Base-by-base conservation (phyloP, 257 asterid genomes). In the Ocimum tenuiflorum region DNA sequence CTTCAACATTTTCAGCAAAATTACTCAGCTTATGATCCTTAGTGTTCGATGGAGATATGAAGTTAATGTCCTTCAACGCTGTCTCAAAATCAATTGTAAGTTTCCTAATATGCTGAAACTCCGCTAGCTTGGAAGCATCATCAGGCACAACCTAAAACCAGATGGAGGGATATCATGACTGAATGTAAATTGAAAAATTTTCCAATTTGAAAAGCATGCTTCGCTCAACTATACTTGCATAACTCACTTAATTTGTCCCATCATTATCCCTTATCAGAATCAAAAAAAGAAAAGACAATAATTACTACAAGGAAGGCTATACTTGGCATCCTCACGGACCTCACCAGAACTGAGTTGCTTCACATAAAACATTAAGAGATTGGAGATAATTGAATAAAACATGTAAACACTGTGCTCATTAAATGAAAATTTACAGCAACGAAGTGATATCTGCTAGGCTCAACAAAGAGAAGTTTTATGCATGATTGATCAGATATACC, bases 121-220 rank as follows among this genome's bases (percentile, higher is more conserved):
- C 96, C 3, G 83, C 83, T 69, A 94, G 88, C 83, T 86, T 90
- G 81, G 97, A 94, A 79, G 99, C 95, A 70, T 90, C 96, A 73
- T 85, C 95, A 3, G 99, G 99, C 47, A 90, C 95, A 65, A 82
- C 85, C 99, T 90, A 83, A 70, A 77, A 54, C 68, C 74, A 59
- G 72, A 64, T 22, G 61, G 53, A 45, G 48, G 52, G 38, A 47
- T 42, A 72, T 50, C n/a, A n/a, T n/a, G n/a, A n/a, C n/a, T 23
- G 60, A 70, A 24, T 51, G 54, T 56, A 50, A 42, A 45, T 49
- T 46, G 35, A 65, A 18, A 45, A 8, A 0, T 60, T 24, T 59
- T 1, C 29, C 1, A 35, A 46, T 14, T 20, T 27, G 67, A 13
- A 20, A 53, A 56, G 12, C 33, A 8, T 35, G 11, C 22, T 35